Evolutionary conservation across 2,329 filamentous ascomycete species (phyloP).

Genomic region (Neoscytalidium dimidiatum): DNA sequence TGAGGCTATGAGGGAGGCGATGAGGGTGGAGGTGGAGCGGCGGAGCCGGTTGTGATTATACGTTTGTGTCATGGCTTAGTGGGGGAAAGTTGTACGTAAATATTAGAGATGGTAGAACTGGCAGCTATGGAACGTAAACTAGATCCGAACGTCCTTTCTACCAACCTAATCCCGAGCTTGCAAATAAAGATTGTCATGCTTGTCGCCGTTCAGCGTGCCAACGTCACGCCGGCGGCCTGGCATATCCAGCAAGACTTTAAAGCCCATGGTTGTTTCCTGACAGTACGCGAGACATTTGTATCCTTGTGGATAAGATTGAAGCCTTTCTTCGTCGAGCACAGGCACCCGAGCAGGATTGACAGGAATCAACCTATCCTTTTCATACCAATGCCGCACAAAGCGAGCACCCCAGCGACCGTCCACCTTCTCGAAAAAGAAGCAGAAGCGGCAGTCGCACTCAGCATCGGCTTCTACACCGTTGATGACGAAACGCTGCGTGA

Average conservation of each 20-base stretch:
- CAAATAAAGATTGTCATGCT: neutral
- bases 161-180: neutral
- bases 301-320: neutral
- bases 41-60: too few species aligned
- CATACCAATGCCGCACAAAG: constrained; percentile 4
- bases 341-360: neutral
- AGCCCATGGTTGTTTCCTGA: neutral
- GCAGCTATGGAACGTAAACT: too few species aligned
- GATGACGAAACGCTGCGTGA: constrained; percentile 51
- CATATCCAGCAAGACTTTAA: neutral
- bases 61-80: too few species aligned
- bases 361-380: neutral
- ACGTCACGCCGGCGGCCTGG: neutral
- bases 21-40: too few species aligned
- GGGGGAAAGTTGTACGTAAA: too few species aligned
- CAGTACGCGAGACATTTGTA: neutral
- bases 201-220: neutral
- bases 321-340: neutral
- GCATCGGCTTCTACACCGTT: constrained; percentile 47
- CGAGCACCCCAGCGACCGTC: constrained; percentile 25
- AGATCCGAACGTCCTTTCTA: neutral
- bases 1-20: neutral
- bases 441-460: constrained; percentile 44
- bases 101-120: too few species aligned
- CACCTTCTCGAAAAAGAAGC: constrained; percentile 39